These are phyloP conservation scores for Pythium phragmitis DNA, from an alignment of 352 stramenopile genomes.

Conservation along the genomic window DNA sequence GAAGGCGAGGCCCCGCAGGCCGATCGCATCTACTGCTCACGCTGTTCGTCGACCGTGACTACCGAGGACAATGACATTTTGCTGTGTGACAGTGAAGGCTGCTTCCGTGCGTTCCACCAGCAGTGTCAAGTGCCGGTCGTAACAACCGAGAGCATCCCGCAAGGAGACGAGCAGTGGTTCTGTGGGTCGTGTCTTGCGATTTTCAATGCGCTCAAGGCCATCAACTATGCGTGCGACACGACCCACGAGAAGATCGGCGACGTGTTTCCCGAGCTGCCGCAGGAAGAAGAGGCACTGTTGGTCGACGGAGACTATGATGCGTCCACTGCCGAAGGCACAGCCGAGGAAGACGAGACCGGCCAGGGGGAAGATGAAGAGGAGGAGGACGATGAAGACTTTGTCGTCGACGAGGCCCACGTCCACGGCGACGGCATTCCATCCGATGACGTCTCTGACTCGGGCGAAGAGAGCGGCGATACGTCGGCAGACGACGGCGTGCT, in stretches of 20 bases:
- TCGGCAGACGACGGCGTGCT: conserved; percentile 14
- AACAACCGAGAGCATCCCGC: conserved; percentile 57
- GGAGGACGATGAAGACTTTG: conserved; percentile 37
- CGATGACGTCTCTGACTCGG: conserved; percentile 1
- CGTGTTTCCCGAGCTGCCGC: conserved; percentile 50
- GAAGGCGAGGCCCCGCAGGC: conserved; percentile 7
- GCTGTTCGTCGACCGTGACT: conserved; percentile 63
- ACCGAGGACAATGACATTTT: conserved; percentile 80
- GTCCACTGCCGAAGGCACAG: conserved; percentile 11
- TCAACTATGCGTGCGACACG: conserved; percentile 78
- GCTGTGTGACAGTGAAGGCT: conserved; percentile 74
- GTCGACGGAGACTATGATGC: conserved; percentile 7
- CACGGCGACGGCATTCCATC: conserved; percentile 13
- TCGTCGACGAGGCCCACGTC: conserved; percentile 29
- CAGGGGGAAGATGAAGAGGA: conserved; percentile 41
- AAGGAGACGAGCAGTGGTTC: conserved; percentile 73
- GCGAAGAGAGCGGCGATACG: conserved; percentile 25
- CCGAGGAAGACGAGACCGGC: conserved; percentile 14
- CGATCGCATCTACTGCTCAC: conserved; percentile 77
- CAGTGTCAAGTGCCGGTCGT: conserved; percentile 66
- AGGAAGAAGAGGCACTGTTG: conserved; percentile 29
- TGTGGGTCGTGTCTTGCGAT: conserved; percentile 73
- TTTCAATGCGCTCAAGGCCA: conserved; percentile 77
- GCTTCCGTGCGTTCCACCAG: conserved; percentile 80
- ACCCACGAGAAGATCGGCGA: conserved; percentile 59